Evolutionary conservation across 768 basidiomycete species (phyloP).

Genomic region (Lentinula lateritia): DNA sequence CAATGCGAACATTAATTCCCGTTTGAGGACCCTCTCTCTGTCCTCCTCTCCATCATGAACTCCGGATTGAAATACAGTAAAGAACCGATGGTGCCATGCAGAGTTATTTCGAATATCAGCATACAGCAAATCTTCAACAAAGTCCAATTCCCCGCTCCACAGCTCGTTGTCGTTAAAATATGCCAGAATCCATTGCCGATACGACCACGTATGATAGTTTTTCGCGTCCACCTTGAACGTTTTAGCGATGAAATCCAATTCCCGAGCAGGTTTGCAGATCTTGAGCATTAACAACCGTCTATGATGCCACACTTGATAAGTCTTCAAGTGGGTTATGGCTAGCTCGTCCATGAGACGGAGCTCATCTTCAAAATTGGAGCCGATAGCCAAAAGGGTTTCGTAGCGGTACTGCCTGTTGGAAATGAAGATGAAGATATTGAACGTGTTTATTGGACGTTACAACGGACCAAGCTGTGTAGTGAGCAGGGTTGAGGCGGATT

Average conservation of each 20-base stretch:
- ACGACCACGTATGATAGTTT: conserved; percentile 99
- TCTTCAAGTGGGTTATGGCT: conserved; percentile 81
- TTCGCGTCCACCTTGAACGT: conserved; percentile 77
- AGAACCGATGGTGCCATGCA: conserved; percentile 96
- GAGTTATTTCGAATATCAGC: conserved; percentile 92
- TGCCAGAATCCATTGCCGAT: conserved; percentile 90
- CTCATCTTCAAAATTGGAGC: conserved; percentile 69
- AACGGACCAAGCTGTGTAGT: conserved; percentile 92
- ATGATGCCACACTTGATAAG: conserved; percentile 98
- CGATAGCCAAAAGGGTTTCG: conserved; percentile 68
- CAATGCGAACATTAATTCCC: conserved; percentile 71
- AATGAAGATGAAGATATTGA: neutral
- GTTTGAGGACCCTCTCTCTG: conserved; percentile 48
- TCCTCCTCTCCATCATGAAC: conserved; percentile 59
- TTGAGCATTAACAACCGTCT: conserved; percentile 67
- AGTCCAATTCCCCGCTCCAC: conserved; percentile 74
- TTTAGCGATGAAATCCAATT: conserved; percentile 75
- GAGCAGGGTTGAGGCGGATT: conserved; percentile 90
- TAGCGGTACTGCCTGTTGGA: conserved; percentile 87
- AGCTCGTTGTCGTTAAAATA: conserved; percentile 71
- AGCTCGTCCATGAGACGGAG: conserved; percentile 83
- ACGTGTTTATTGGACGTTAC: neutral
- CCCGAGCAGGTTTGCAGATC: conserved; percentile 48
- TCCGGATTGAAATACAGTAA: conserved; percentile 71
- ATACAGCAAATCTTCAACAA: conserved; percentile 61